Percentiles rank a stretch among this genome's conserved stretches.
Evolutionary conservation across 2,329 filamentous ascomycete species (phyloP).

Genomic region (Periconia macrospinosa): DNA sequence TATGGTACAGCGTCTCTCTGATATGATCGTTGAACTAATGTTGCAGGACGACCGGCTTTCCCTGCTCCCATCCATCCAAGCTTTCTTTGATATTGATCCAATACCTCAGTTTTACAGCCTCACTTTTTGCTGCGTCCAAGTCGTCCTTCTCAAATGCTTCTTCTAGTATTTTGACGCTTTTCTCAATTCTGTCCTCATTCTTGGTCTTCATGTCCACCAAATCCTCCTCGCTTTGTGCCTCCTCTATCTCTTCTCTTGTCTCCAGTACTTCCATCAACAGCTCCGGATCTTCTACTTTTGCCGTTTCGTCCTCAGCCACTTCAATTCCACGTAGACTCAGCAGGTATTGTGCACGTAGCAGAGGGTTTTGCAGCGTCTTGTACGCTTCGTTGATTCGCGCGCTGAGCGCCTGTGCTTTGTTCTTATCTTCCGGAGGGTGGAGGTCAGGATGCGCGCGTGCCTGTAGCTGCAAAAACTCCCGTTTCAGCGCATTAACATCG

Average conservation of each 20-base stretch:
- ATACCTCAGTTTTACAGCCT: constrained; percentile 80
- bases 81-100: constrained; percentile 87
- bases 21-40: constrained; percentile 45
- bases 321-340: constrained; percentile 73
- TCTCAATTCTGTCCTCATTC: constrained; percentile 69
- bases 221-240: constrained; percentile 62
- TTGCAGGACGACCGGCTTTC: constrained; percentile 61
- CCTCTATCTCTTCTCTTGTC: constrained; percentile 64
- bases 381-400: constrained; percentile 90
- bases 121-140: constrained; percentile 65
- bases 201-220: constrained; percentile 60
- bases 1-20: not conserved
- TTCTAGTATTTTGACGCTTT: constrained; percentile 65
- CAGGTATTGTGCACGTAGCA: constrained; percentile 86
- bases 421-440: constrained; percentile 52
- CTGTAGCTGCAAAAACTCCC: constrained; percentile 87
- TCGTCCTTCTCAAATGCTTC: constrained; percentile 68
- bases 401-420: constrained; percentile 74
- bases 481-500: constrained; percentile 68
- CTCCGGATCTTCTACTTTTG: constrained; percentile 69
- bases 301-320: constrained; percentile 75
- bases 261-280: constrained; percentile 81
- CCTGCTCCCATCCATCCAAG: constrained; percentile 81
- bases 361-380: constrained; percentile 76
- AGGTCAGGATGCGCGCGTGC: constrained; percentile 75